A percentile compares a stretch with the other conserved stretches of the same genome.
phyloP scores from a whole-genome alignment of 805 yeast species.

The Ascoidea asiatica region DNA sequence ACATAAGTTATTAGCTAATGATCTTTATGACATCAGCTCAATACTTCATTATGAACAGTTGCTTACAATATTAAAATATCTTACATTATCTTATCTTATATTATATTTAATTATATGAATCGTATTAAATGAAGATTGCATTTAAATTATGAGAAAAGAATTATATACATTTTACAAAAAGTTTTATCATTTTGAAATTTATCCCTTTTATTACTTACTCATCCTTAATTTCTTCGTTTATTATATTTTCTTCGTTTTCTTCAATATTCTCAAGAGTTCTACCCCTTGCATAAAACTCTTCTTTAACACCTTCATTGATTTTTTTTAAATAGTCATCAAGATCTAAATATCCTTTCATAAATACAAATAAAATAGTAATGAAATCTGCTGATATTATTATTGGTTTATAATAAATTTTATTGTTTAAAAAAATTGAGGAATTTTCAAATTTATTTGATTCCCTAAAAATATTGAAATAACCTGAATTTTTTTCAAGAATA shows the following conservation, averaged over 20 bases:
- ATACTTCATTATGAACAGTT: too few relatives aligned
- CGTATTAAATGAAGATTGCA: too few relatives aligned
- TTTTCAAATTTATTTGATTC: constrained; percentile 3
- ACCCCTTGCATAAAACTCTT: constrained; percentile 43
- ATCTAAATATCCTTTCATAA: background rate
- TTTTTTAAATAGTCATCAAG: constrained; percentile 5
- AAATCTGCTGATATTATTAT: background rate
- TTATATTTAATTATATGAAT: too few relatives aligned
- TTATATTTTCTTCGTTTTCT: constrained; percentile 7
- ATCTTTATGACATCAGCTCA: too few relatives aligned
- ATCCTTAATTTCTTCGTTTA: too few relatives aligned
- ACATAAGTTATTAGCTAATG: too few relatives aligned
- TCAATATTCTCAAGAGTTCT: constrained; percentile 25
- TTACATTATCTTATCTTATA: too few relatives aligned
- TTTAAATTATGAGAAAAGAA: too few relatives aligned
- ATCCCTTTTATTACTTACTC: too few relatives aligned
- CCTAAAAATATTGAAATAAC: constrained; percentile 3
- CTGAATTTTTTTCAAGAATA: background rate
- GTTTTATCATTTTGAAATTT: too few relatives aligned
- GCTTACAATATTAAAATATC: too few relatives aligned
- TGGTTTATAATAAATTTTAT: background rate
- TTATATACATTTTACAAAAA: too few relatives aligned
- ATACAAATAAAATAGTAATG: constrained; percentile 1
- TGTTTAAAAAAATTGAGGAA: background rate
- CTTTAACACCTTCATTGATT: constrained; percentile 35